Conservation (phyloP, 1,139 yeast genomes). For the Meyerozyma smithsonii region DNA sequence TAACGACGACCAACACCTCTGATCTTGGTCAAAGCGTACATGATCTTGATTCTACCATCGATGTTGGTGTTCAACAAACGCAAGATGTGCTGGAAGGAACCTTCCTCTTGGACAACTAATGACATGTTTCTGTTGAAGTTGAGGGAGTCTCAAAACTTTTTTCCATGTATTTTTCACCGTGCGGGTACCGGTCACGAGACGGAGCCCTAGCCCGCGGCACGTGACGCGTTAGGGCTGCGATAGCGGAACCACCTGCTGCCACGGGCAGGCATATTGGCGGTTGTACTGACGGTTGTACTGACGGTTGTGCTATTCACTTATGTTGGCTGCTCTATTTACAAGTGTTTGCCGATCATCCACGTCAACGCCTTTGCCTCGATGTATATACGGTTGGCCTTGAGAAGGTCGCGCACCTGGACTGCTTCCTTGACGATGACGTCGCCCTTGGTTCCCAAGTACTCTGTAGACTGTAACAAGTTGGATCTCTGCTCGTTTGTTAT, state of each 20-base stretch:
- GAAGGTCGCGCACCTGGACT: constrained; percentile 77
- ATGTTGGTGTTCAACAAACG: constrained; percentile 99
- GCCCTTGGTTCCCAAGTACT: constrained; percentile 44
- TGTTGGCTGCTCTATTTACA: constrained; percentile 14
- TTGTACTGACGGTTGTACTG: neutral
- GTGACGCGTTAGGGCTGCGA: neutral
- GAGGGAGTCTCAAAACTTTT: constrained; percentile 9
- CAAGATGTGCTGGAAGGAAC: constrained; percentile 99
- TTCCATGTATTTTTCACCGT: constrained; percentile 6
- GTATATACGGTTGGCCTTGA: constrained; percentile 73
- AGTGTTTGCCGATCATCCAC: constrained; percentile 35
- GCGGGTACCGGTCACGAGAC: constrained; percentile 6
- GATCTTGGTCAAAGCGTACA: constrained; percentile 99
- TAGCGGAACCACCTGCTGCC: neutral
- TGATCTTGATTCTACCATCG: constrained; percentile 99
- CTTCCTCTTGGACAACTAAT: constrained; percentile 98
- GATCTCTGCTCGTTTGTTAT: constrained; percentile 50
- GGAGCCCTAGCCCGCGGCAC: neutral
- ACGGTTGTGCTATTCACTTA: neutral
- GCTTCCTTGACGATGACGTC: constrained; percentile 73
- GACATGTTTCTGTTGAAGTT: constrained; percentile 50
- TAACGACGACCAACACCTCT: constrained; percentile 99
- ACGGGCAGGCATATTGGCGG: neutral
- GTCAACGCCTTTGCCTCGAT: constrained; percentile 74
- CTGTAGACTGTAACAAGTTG: constrained; percentile 52